phyloP scores from a whole-genome alignment of 2,329 filamentous ascomycete genomes.

The Decorospora gaudefroyi region DNA sequence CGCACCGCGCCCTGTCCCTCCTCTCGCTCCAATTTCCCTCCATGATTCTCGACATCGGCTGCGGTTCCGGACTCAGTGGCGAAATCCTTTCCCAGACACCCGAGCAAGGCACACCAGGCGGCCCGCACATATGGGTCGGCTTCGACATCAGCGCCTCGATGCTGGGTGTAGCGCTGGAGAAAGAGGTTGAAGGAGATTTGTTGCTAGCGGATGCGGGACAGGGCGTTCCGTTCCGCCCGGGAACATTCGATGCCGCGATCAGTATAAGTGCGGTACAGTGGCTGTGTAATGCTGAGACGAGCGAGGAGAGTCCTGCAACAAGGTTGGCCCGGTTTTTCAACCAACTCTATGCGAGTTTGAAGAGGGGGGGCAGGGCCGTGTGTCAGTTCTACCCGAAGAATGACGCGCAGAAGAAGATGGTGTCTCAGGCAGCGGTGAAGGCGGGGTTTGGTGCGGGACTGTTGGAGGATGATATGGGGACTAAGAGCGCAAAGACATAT shows the following conservation, averaged over 20 bases:
- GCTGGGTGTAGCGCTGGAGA: constrained; percentile 90
- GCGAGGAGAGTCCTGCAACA: constrained; percentile 78
- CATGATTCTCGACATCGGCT: constrained; percentile 94
- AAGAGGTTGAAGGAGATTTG: constrained; percentile 92
- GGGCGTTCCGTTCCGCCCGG: constrained; percentile 89
- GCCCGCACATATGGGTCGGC: constrained; percentile 93
- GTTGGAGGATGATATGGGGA: constrained; percentile 91
- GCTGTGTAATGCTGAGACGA: constrained; percentile 93
- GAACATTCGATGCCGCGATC: constrained; percentile 92
- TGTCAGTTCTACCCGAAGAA: constrained; percentile 99
- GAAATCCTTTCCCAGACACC: constrained; percentile 82
- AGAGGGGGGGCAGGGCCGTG: constrained; percentile 83
- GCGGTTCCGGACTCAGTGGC: constrained; percentile 90
- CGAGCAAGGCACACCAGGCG: constrained; percentile 66
- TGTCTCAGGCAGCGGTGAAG: constrained; percentile 84
- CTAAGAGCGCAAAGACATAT: constrained; percentile 97
- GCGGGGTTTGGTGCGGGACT: constrained; percentile 95
- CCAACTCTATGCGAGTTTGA: constrained; percentile 81
- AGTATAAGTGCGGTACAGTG: constrained; percentile 97
- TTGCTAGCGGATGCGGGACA: constrained; percentile 94
- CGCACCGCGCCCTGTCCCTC: constrained; percentile 86
- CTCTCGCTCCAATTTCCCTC: constrained; percentile 80
- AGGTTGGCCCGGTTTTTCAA: constrained; percentile 87
- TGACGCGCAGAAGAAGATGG: constrained; percentile 87
- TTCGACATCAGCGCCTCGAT: constrained; percentile 96